Conservation (phyloP, 345 rosid genomes). For the Odontarrhena argentea region DNA sequence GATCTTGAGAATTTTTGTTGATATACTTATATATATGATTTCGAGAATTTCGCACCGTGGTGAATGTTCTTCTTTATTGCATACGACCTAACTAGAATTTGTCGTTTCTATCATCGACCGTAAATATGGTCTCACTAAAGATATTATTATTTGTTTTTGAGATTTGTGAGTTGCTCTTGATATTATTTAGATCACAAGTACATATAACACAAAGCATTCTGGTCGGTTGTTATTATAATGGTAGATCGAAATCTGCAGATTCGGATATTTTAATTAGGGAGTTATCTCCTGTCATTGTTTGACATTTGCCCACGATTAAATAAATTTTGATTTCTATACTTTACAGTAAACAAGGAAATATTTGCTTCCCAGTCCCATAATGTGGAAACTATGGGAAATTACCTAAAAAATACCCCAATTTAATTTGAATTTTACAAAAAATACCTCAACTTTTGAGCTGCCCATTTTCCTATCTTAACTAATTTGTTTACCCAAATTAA, state of each 20-base stretch:
- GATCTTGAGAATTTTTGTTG: slow-evolving; percentile 32
- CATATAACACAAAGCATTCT: slow-evolving; percentile 20
- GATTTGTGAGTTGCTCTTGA: slow-evolving; percentile 30
- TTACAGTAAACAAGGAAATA: background rate
- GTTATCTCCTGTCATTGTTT: slow-evolving; percentile 14
- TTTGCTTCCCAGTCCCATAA: no score
- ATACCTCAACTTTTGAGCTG: no score
- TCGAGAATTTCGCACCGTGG: background rate
- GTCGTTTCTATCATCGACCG: slow-evolving; percentile 29
- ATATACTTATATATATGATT: slow-evolving; percentile 11
- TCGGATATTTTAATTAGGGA: slow-evolving; percentile 1
- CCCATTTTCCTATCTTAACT: no score
- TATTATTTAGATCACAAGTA: slow-evolving; percentile 26
- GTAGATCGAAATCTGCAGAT: slow-evolving; percentile 6
- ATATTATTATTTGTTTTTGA: slow-evolving; percentile 10
- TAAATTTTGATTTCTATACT: background rate
- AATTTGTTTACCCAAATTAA: no score
- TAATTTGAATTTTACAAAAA: no score
- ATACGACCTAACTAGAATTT: slow-evolving; percentile 26
- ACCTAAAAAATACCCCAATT: no score
- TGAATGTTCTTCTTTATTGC: slow-evolving; percentile 19
- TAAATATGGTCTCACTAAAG: slow-evolving; percentile 16
- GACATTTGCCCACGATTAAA: slow-evolving; percentile 1
- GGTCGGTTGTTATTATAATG: slow-evolving; percentile 32
- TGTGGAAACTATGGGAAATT: no score